These are phyloP conservation scores for Urtica urens DNA, from an alignment of 306 rosid species.

Conservation along the genomic window DNA sequence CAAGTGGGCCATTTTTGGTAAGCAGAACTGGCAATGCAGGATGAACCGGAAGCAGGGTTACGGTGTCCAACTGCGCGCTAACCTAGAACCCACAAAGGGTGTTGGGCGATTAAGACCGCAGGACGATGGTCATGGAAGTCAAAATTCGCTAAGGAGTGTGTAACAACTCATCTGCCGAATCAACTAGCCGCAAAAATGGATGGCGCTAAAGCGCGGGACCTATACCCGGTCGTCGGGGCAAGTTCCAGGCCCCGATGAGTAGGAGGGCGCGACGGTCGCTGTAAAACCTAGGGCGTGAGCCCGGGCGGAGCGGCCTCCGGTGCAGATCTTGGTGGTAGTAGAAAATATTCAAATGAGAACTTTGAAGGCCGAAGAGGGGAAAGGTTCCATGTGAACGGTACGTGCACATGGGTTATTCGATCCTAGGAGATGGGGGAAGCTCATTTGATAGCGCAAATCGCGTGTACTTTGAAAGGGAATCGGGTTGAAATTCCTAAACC, in stretches of 20 bases:
- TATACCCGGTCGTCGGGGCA: not conserved
- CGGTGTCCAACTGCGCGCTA: constrained; percentile 4
- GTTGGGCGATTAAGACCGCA: constrained; percentile 1
- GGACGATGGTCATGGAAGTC: constrained; percentile 2
- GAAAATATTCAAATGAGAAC: constrained; percentile 17
- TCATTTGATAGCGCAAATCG: not conserved
- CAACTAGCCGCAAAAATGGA: constrained; percentile 15
- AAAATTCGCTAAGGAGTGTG: constrained; percentile 12
- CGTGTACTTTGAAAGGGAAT: constrained; percentile 5
- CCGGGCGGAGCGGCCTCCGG: not conserved
- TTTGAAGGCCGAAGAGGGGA: constrained; percentile 16
- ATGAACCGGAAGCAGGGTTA: not conserved
- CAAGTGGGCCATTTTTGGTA: constrained; percentile 5
- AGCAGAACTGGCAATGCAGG: constrained; percentile 1
- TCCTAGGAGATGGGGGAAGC: constrained; percentile 10
- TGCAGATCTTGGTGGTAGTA: constrained; percentile 15
- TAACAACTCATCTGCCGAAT: constrained; percentile 20
- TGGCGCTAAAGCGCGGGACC: constrained; percentile 13
- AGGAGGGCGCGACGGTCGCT: constrained; percentile 13
- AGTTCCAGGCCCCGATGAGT: constrained; percentile 12
- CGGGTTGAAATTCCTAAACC: constrained; percentile 11
- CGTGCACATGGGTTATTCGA: constrained; percentile 12
- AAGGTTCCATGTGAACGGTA: constrained; percentile 11
- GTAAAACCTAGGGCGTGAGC: constrained; percentile 4
- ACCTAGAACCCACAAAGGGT: not conserved